Conservation (phyloP, 352 stramenopile genomes). For the Aphanomyces euteiches region DNA sequence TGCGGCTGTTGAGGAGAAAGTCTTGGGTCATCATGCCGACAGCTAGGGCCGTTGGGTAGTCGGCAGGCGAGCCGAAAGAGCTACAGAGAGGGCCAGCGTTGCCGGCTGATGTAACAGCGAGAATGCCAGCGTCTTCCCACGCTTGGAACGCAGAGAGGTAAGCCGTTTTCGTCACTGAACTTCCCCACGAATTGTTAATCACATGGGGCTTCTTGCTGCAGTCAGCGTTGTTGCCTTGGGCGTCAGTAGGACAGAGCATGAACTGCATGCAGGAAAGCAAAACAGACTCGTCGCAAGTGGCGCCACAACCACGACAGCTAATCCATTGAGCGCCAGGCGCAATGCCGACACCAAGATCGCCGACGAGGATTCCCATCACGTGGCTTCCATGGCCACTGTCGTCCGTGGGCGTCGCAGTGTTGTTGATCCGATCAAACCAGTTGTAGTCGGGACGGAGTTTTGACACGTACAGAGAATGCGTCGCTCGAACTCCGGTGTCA, state of each 20-base stretch:
- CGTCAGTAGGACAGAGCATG: slow-evolving; percentile 59
- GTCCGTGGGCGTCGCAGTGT: slow-evolving; percentile 41
- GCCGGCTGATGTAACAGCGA: slow-evolving; percentile 52
- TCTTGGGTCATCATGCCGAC: slow-evolving; percentile 55
- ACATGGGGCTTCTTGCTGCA: slow-evolving; percentile 46
- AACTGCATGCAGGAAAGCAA: slow-evolving; percentile 60
- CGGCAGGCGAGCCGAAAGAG: slow-evolving; percentile 50
- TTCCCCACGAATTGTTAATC: slow-evolving; percentile 36
- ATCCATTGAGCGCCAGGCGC: slow-evolving; percentile 55
- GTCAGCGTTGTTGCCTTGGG: slow-evolving; percentile 41
- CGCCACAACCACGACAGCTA: slow-evolving; percentile 52
- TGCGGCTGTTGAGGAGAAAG: slow-evolving; percentile 45
- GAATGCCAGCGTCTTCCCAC: slow-evolving; percentile 51
- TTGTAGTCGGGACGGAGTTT: slow-evolving; percentile 48
- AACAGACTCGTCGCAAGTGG: slow-evolving; percentile 45
- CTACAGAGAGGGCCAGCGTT: slow-evolving; percentile 51
- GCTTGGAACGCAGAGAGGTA: slow-evolving; percentile 47
- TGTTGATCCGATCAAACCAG: slow-evolving; percentile 57
- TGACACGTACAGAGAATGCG: slow-evolving; percentile 42
- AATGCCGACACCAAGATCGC: slow-evolving; percentile 48
- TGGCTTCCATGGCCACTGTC: slow-evolving; percentile 53
- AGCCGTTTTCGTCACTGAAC: slow-evolving; percentile 42
- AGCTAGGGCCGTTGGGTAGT: slow-evolving; percentile 54
- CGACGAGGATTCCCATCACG: slow-evolving; percentile 46
- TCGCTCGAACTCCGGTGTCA: slow-evolving; percentile 52